These are phyloP conservation scores for Solanum chilense DNA, from an alignment of 257 asterid genomes.

Conservation along the genomic window DNA sequence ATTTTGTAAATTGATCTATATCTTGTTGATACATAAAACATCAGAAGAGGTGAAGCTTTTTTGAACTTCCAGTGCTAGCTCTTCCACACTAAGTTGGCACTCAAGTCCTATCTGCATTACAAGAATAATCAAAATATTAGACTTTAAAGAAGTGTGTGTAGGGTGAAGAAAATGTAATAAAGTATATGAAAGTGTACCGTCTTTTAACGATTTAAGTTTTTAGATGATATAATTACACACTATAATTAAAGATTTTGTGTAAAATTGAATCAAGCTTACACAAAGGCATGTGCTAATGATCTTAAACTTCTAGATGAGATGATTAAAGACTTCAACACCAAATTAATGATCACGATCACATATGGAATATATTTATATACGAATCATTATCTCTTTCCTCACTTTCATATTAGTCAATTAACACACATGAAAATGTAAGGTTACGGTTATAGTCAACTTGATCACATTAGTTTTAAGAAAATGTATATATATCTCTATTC, in stretches of 20 bases:
- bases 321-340: neutral
- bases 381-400: neutral
- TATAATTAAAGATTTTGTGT: neutral
- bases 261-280: neutral
- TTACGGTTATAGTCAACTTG: neutral
- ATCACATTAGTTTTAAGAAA: neutral
- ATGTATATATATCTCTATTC: neutral
- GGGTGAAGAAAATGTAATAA: neutral
- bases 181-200: neutral
- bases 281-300: neutral
- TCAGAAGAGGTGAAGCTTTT: constrained; percentile 45
- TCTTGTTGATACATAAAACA: constrained; percentile 12
- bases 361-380: neutral
- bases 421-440: neutral
- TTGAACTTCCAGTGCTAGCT: constrained; percentile 74
- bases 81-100: constrained; percentile 91
- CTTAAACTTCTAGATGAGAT: neutral
- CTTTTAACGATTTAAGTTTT: neutral
- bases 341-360: neutral
- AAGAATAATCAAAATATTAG: neutral
- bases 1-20: neutral
- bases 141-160: neutral
- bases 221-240: neutral
- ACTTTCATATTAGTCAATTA: neutral
- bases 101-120: constrained; percentile 72